Conservation (phyloP, 179 eudicot genomes). For the Nepenthes alata region DNA sequence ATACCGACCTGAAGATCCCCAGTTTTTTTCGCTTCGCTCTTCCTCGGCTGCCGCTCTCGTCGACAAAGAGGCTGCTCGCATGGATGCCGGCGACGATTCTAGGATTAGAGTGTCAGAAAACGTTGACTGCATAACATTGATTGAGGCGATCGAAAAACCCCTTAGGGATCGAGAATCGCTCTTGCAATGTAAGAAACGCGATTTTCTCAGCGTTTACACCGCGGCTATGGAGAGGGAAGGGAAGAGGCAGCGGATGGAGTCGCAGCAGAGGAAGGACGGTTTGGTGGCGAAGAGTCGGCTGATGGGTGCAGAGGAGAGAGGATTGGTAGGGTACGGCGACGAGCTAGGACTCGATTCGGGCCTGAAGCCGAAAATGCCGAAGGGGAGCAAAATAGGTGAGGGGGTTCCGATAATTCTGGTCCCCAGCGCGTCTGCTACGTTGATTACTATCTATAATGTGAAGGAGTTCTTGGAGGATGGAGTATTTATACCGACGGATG, state of each 20-base stretch:
- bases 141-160: conserved; percentile 48
- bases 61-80: background rate
- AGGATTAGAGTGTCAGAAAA: conserved; percentile 14
- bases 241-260: conserved; percentile 50
- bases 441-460: conserved; percentile 86
- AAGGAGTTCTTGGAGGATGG: conserved; percentile 97
- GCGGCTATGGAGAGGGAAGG: conserved; percentile 60
- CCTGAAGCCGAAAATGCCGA: conserved; percentile 45
- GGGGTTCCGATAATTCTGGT: conserved; percentile 92
- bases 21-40: conserved; percentile 5
- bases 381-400: conserved; percentile 71
- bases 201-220: conserved; percentile 45
- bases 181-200: conserved; percentile 42
- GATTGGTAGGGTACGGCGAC: conserved; percentile 24
- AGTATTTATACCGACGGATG: conserved; percentile 68
- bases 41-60: background rate
- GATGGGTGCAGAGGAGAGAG: conserved; percentile 38
- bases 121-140: conserved; percentile 24
- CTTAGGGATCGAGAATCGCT: conserved; percentile 53
- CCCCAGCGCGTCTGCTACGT: conserved; percentile 71
- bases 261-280: conserved; percentile 68
- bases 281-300: conserved; percentile 49
- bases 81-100: conserved; percentile 8
- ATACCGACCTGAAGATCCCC: conserved; percentile 32
- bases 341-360: conserved; percentile 37